Conservation (phyloP, 768 basidiomycete genomes). For the Suillus discolor region DNA sequence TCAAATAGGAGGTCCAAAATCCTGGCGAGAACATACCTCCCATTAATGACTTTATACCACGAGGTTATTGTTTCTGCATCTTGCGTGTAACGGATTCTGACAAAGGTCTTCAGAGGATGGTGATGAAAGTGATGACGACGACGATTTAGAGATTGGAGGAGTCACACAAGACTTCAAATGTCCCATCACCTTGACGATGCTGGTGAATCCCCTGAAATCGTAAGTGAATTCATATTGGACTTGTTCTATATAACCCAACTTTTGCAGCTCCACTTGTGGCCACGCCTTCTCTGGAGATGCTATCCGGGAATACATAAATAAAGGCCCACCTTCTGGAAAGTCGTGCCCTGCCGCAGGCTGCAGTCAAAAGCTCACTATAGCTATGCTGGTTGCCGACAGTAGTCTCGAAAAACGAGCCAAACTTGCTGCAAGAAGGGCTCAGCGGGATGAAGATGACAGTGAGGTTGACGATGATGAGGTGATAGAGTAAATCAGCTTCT, state of each 20-base stretch:
- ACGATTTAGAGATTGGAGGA: slow-evolving; percentile 89
- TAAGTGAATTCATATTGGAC: slow-evolving; percentile 38
- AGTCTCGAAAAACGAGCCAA: slow-evolving; percentile 65
- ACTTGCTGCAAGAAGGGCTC: slow-evolving; percentile 54
- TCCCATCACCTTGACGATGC: slow-evolving; percentile 69
- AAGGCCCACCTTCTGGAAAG: slow-evolving; percentile 33
- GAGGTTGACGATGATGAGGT: slow-evolving; percentile 53
- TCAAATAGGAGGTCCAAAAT: slow-evolving; percentile 62
- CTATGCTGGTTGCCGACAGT: slow-evolving; percentile 54
- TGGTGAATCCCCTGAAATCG: slow-evolving; percentile 83
- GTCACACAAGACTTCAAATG: slow-evolving; percentile 83
- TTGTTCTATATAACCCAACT: slow-evolving; percentile 11
- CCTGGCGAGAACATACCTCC: slow-evolving; percentile 75
- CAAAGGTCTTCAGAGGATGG: slow-evolving; percentile 60
- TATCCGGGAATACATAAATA: slow-evolving; percentile 63
- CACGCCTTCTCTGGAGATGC: slow-evolving; percentile 83
- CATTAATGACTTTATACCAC: slow-evolving; percentile 68
- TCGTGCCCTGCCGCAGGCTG: slow-evolving; percentile 79
- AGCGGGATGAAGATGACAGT: slow-evolving; percentile 39
- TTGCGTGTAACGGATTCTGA: slow-evolving; percentile 12
- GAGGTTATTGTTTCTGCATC: slow-evolving; percentile 45
- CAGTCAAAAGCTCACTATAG: slow-evolving; percentile 54
- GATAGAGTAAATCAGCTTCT: slow-evolving; percentile 44
- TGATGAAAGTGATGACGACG: slow-evolving; percentile 82
- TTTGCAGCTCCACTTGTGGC: slow-evolving; percentile 60